phyloP scores from a whole-genome alignment of 495 filamentous ascomycete genomes.

The Aspergillus cavernicola region DNA sequence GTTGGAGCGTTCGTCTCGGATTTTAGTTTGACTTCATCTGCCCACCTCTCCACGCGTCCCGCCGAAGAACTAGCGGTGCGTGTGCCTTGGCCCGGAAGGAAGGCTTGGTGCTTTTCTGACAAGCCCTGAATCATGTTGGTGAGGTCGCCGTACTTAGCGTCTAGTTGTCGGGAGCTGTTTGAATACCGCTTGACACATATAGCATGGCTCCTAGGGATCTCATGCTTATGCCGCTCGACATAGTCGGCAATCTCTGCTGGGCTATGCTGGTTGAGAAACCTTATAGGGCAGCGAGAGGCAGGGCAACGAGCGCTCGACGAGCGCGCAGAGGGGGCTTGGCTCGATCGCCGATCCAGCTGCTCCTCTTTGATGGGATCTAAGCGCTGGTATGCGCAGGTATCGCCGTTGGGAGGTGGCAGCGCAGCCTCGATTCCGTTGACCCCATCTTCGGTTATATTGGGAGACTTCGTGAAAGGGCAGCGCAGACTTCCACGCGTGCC shows the following conservation, averaged over 20 bases:
- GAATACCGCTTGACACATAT: slow-evolving; percentile 86
- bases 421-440: slow-evolving; percentile 24
- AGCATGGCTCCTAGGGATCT: slow-evolving; percentile 85
- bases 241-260: slow-evolving; percentile 88
- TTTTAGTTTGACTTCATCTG: slow-evolving; percentile 58
- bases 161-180: slow-evolving; percentile 73
- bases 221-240: slow-evolving; percentile 88
- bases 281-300: slow-evolving; percentile 82
- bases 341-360: slow-evolving; percentile 34
- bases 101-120: slow-evolving; percentile 74
- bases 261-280: slow-evolving; percentile 82
- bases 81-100: slow-evolving; percentile 61
- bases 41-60: slow-evolving; percentile 75
- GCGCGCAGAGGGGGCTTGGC: slow-evolving; percentile 35
- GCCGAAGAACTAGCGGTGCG: slow-evolving; percentile 39
- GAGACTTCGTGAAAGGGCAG: slow-evolving; percentile 45
- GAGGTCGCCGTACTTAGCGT: slow-evolving; percentile 86
- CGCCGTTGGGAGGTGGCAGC: slow-evolving; percentile 27
- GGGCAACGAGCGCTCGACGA: slow-evolving; percentile 65
- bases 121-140: slow-evolving; percentile 88
- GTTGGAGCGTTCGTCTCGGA: slow-evolving; percentile 19
- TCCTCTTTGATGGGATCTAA: slow-evolving; percentile 48
- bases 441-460: slow-evolving; percentile 27
- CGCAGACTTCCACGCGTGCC: slow-evolving; percentile 40
- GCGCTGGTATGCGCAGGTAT: slow-evolving; percentile 34